Conservation (phyloP, 495 filamentous ascomycete species). For the Hamigera avellanea region DNA sequence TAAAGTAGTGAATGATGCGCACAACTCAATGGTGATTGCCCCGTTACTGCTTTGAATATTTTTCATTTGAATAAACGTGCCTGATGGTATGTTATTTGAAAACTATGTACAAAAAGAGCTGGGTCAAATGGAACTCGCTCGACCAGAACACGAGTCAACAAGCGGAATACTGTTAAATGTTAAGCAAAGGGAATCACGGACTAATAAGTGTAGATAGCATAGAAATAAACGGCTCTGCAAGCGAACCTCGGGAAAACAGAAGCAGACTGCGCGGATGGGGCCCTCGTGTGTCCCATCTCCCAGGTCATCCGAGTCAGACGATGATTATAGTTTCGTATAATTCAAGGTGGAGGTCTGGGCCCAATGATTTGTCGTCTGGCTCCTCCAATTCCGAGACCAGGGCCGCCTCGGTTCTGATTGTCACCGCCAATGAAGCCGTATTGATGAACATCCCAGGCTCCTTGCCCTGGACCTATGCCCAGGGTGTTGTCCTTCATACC, state of each 20-base stretch:
- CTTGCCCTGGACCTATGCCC: constrained; percentile 43
- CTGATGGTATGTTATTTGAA: too few relatives aligned
- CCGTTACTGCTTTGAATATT: too few relatives aligned
- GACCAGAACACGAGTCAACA: too few relatives aligned
- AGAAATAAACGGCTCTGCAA: not conserved
- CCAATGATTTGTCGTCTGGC: constrained; percentile 69
- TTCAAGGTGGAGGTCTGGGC: constrained; percentile 53
- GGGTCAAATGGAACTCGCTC: too few relatives aligned
- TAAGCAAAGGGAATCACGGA: too few relatives aligned
- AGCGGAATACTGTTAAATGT: too few relatives aligned
- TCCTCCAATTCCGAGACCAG: constrained; percentile 59
- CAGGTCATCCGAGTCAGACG: not conserved
- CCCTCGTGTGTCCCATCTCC: not conserved
- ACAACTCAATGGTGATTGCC: too few relatives aligned
- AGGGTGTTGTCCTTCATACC: constrained; percentile 29
- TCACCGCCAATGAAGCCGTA: constrained; percentile 83
- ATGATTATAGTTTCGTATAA: not conserved
- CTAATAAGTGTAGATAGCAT: not conserved
- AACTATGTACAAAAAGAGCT: too few relatives aligned
- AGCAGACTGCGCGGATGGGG: too few relatives aligned
- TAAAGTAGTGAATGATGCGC: too few relatives aligned
- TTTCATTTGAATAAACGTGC: too few relatives aligned
- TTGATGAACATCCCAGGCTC: constrained; percentile 78
- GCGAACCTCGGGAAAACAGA: not conserved
- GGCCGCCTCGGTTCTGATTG: constrained; percentile 59